These are phyloP conservation scores for Diutina siamensis DNA, from an alignment of 1,139 yeast genomes.

Conservation along the genomic window DNA sequence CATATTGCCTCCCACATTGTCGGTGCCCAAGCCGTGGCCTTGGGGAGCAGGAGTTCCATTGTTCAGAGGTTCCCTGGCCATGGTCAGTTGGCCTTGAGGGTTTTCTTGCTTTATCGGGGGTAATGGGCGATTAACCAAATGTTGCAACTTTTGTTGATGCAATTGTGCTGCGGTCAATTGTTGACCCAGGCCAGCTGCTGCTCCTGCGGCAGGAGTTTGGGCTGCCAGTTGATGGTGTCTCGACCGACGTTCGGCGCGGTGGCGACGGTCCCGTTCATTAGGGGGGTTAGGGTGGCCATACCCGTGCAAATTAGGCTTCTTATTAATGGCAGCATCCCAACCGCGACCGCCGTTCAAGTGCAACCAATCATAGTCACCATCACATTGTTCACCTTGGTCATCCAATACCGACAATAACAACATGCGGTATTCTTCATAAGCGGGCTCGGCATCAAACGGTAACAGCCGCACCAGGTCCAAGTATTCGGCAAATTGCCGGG, in stretches of 20 bases:
- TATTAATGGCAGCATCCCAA: conserved; percentile 75
- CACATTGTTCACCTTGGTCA: conserved; percentile 62
- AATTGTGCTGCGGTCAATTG: conserved; percentile 32
- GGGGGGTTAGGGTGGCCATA: conserved; percentile 60
- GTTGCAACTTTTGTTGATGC: conserved; percentile 40
- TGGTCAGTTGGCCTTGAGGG: conserved; percentile 8
- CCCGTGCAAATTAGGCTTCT: conserved; percentile 84
- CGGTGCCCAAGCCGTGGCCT: conserved; percentile 10
- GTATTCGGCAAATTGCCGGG: conserved; percentile 79
- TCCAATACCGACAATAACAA: conserved; percentile 65
- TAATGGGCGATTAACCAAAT: conserved; percentile 38
- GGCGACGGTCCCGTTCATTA: conserved; percentile 41
- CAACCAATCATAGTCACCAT: conserved; percentile 93
- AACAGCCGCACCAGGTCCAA: conserved; percentile 72
- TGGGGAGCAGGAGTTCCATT: conserved; percentile 8
- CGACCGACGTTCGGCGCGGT: conserved; percentile 12
- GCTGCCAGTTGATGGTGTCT: conserved; percentile 9
- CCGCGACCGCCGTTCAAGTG: conserved; percentile 85
- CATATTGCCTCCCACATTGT: conserved; percentile 8
- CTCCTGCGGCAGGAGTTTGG: background rate
- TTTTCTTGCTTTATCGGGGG: conserved; percentile 38
- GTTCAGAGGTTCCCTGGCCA: conserved; percentile 6
- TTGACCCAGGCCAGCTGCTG: conserved; percentile 10
- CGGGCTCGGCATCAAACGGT: conserved; percentile 91
- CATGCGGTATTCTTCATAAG: conserved; percentile 72